phyloP scores from a whole-genome alignment of 257 asterid genomes.

The Ilex aquifolium region DNA sequence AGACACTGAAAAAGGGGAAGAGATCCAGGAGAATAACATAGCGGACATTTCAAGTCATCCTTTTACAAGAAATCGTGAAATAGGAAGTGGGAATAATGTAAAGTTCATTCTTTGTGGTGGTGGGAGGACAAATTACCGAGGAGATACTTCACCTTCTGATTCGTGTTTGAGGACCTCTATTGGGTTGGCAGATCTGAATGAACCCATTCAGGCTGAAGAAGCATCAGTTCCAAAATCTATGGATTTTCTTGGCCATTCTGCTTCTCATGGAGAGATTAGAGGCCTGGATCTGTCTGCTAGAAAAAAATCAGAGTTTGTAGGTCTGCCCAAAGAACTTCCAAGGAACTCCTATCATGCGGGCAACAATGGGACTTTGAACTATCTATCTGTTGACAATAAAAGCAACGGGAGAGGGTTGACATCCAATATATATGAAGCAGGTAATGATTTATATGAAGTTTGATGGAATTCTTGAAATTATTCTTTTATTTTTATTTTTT shows the following conservation, averaged over 20 bases:
- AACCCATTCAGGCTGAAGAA: conserved; percentile 66
- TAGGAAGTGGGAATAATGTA: conserved; percentile 19
- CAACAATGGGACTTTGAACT: conserved; percentile 23
- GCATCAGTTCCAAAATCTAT: conserved; percentile 33
- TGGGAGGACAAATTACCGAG: conserved; percentile 18
- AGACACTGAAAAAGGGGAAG: conserved; percentile 55
- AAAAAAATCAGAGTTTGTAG: conserved; percentile 31
- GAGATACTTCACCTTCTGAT: conserved; percentile 38
- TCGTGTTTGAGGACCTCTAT: conserved; percentile 34
- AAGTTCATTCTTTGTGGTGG: conserved; percentile 21
- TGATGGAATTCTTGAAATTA: no score
- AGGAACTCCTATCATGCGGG: conserved; percentile 19
- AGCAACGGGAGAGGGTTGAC: conserved; percentile 42
- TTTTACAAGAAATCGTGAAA: conserved; percentile 27
- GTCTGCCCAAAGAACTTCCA: conserved; percentile 25
- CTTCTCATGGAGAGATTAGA: conserved; percentile 34
- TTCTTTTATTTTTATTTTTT: no score
- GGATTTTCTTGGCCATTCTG: conserved; percentile 39
- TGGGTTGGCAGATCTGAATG: conserved; percentile 75
- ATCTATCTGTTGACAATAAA: conserved; percentile 34
- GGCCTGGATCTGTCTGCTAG: conserved; percentile 32
- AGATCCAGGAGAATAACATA: conserved; percentile 22
- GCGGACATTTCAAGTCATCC: conserved; percentile 21
- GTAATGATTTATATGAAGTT: conserved; percentile 19
- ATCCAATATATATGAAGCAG: conserved; percentile 47